Conservation (phyloP, 495 filamentous ascomycete species). For the Bathelium albidoporum region DNA sequence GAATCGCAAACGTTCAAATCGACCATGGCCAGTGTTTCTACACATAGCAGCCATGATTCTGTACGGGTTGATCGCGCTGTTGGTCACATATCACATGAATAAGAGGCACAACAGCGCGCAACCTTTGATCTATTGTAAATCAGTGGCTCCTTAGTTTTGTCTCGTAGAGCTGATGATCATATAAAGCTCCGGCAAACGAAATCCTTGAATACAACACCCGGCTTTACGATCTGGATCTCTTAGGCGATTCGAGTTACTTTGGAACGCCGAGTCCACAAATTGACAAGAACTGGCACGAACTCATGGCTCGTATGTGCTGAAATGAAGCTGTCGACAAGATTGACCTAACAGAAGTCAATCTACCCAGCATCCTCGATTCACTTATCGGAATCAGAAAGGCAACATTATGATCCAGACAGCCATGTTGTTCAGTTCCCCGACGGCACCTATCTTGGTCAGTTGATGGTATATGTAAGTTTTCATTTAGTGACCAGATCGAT, state of each 20-base stretch:
- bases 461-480: slow-evolving; percentile 4
- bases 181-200: slow-evolving; percentile 2
- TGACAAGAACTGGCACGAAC: slow-evolving; percentile 4
- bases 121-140: slow-evolving; percentile 5
- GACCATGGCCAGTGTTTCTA: background rate
- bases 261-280: slow-evolving; percentile 5
- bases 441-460: background rate
- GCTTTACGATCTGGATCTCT: background rate
- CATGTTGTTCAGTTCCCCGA: slow-evolving; percentile 3
- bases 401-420: slow-evolving; percentile 1
- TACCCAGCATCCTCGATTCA: slow-evolving; percentile 4
- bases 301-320: slow-evolving; percentile 4
- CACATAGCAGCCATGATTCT: slow-evolving; percentile 1
- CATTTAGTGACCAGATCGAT: background rate
- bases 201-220: background rate
- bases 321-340: background rate
- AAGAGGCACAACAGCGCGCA: slow-evolving; percentile 2
- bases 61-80: slow-evolving; percentile 1
- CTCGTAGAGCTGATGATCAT: slow-evolving; percentile 3
- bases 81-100: background rate
- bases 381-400: slow-evolving; percentile 1
- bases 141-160: background rate
- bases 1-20: slow-evolving; percentile 2
- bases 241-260: slow-evolving; percentile 1
- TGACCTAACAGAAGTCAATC: slow-evolving; percentile 2